Evolutionary conservation across 1,284 basidiomycete genomes (phyloP).

Genomic region (Microbotryomycetes sp.): DNA sequence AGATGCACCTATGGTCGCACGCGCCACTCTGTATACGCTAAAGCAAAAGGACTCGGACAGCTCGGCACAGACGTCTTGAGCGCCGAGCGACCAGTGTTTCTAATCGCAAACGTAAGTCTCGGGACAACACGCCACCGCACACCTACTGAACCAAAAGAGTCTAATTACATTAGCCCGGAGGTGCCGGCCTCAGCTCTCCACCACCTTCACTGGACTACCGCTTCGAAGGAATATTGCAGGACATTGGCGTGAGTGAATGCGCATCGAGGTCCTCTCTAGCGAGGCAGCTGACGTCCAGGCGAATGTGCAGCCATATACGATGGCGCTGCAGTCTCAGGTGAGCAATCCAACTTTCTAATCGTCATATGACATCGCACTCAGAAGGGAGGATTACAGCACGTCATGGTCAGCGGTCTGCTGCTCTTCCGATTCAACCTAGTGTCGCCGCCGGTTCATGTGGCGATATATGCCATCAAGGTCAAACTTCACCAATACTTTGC

Average conservation of each 20-base stretch:
- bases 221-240: not conserved
- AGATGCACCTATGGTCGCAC: conserved; percentile 24
- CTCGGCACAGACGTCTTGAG: not conserved
- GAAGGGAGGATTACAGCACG: too few species aligned
- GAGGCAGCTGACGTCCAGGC: not conserved
- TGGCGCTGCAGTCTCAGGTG: not conserved
- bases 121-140: not conserved
- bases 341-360: too few species aligned
- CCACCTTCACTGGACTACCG: conserved; percentile 1
- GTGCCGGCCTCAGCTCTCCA: not conserved
- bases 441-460: conserved; percentile 21
- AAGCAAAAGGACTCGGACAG: conserved; percentile 26
- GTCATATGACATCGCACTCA: too few species aligned
- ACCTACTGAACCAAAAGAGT: not conserved
- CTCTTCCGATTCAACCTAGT: conserved; percentile 29
- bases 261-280: not conserved
- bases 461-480: conserved; percentile 30
- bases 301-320: not conserved
- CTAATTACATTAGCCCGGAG: not conserved
- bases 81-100: not conserved
- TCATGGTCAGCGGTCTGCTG: conserved; percentile 25
- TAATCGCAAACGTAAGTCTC: not conserved
- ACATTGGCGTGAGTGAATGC: not conserved
- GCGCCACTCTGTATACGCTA: conserved; percentile 25
- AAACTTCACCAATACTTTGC: conserved; percentile 26